Evolutionary conservation across 768 basidiomycete species (phyloP).

Genomic region (Pisolithus albus): DNA sequence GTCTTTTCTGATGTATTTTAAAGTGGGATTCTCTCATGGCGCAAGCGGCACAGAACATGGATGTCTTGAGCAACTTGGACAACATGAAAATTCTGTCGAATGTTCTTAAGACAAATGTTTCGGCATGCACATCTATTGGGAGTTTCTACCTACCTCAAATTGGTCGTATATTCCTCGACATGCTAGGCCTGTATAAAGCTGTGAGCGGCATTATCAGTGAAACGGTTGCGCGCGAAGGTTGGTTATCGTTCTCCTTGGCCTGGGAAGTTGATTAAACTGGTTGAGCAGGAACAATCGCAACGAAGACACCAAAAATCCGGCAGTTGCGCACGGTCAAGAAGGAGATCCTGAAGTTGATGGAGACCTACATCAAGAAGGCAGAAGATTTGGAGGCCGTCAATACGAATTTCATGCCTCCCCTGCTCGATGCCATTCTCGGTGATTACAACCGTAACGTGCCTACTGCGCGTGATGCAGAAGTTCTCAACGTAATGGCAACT

Average conservation of each 20-base stretch:
- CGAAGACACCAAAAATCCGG: constrained; percentile 94
- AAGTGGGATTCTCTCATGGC: constrained; percentile 98
- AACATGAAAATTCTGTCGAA: constrained; percentile 97
- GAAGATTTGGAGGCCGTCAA: constrained; percentile 95
- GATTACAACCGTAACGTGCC: constrained; percentile 96
- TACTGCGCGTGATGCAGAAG: constrained; percentile 91
- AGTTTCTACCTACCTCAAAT: constrained; percentile 97
- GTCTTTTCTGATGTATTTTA: constrained; percentile 1
- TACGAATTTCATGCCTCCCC: constrained; percentile 83
- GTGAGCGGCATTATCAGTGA: constrained; percentile 96
- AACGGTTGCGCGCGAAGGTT: constrained; percentile 81
- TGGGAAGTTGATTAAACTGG: constrained; percentile 1
- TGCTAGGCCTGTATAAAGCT: constrained; percentile 96
- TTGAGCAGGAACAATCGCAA: constrained; percentile 72
- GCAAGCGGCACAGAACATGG: constrained; percentile 87
- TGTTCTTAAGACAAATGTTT: constrained; percentile 96
- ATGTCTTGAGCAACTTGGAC: constrained; percentile 83
- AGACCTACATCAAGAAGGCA: constrained; percentile 95
- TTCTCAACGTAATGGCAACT: constrained; percentile 94
- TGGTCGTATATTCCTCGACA: constrained; percentile 92
- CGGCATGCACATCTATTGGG: constrained; percentile 94
- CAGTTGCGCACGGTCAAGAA: constrained; percentile 96
- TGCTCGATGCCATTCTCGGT: constrained; percentile 95
- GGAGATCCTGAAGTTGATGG: constrained; percentile 94
- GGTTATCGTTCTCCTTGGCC: constrained; percentile 9